These are phyloP conservation scores for Musa balbisiana DNA, from an alignment of 202 grass and related monocot genomes.

Conservation along the genomic window DNA sequence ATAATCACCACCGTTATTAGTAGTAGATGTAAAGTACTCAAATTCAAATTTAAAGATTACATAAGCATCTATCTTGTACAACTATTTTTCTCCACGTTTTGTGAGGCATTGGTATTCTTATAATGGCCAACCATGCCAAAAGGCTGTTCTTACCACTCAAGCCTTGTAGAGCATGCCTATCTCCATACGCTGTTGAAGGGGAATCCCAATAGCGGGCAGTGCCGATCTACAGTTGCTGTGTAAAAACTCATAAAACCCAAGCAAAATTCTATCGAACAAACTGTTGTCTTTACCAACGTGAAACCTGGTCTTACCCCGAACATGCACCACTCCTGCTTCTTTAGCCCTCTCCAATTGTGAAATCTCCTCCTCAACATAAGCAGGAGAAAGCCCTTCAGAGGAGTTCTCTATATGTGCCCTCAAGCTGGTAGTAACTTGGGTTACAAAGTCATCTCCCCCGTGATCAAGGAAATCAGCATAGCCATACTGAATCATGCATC, in stretches of 20 bases:
- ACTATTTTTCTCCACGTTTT: no score
- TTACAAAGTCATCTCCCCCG: constrained; percentile 24
- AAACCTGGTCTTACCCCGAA: constrained; percentile 53
- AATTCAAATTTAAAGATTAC: no score
- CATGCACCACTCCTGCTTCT: constrained; percentile 33
- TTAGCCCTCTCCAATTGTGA: constrained; percentile 30
- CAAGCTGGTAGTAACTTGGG: constrained; percentile 30
- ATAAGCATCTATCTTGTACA: no score
- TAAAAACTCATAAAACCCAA: constrained; percentile 54
- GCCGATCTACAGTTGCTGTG: constrained; percentile 47
- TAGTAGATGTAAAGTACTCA: no score
- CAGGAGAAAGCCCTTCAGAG: neutral
- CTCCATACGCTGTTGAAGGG: constrained; percentile 51
- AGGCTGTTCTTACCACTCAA: neutral
- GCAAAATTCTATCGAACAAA: constrained; percentile 47
- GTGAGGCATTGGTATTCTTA: no score
- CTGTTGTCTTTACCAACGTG: constrained; percentile 33
- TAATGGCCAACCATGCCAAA: no score
- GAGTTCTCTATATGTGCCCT: constrained; percentile 14
- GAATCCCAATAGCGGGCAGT: constrained; percentile 39
- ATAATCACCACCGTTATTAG: no score
- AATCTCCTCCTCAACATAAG: constrained; percentile 18
- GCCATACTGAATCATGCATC: constrained; percentile 43
- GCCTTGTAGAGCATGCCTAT: constrained; percentile 58
- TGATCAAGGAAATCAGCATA: constrained; percentile 42